Evolutionary conservation across 805 yeast species (phyloP).

Genomic region (Ogataea trehaloabstinens): DNA sequence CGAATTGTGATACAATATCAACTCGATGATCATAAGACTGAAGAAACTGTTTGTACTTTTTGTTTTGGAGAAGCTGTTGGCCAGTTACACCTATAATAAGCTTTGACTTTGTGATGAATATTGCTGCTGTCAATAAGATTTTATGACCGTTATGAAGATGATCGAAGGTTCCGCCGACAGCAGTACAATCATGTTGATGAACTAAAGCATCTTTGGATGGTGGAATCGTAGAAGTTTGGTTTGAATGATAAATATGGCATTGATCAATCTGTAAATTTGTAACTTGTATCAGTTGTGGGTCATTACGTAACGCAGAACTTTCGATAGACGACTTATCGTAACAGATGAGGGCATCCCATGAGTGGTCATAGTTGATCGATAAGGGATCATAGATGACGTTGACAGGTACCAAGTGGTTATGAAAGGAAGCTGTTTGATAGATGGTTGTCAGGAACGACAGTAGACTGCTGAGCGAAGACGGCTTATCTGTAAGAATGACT

Average conservation of each 20-base stretch:
- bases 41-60: conserved; percentile 65
- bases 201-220: background rate
- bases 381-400: conserved; percentile 16
- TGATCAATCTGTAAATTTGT: too few species aligned
- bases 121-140: conserved; percentile 70
- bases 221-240: too few species aligned
- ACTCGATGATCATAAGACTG: conserved; percentile 58
- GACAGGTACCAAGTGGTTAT: conserved; percentile 5
- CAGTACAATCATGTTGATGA: conserved; percentile 30
- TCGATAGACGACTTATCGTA: too few species aligned
- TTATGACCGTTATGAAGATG: conserved; percentile 96
- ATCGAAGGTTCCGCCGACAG: conserved; percentile 97
- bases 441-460: conserved; percentile 5
- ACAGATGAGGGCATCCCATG: too few species aligned
- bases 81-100: conserved; percentile 87
- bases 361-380: too few species aligned
- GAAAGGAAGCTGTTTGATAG: conserved; percentile 19
- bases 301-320: too few species aligned
- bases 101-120: conserved; percentile 51
- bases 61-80: conserved; percentile 64
- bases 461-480: conserved; percentile 13
- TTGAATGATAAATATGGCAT: background rate
- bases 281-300: too few species aligned
- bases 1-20: conserved; percentile 44
- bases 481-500: conserved; percentile 13